Evolutionary conservation across 139 green algal genomes (phyloP).

Genomic region (Mesostigma viride): DNA sequence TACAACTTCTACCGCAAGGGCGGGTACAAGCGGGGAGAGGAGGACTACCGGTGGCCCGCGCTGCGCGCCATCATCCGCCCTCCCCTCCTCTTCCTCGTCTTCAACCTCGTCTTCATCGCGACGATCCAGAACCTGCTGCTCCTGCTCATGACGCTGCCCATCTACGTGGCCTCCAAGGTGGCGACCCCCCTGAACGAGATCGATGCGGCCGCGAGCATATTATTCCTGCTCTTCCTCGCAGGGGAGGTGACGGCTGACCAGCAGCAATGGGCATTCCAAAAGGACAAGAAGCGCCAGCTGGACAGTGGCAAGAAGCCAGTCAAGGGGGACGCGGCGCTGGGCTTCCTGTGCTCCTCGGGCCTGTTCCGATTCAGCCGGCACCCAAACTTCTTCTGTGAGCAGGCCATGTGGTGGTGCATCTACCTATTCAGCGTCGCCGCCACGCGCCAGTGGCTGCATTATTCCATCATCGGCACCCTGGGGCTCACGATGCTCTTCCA

Average conservation of each 20-base stretch:
- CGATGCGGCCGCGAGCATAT: background rate
- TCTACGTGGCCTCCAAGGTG: background rate
- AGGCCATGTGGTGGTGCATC: constrained; percentile 19
- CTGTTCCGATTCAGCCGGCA: too few relatives aligned
- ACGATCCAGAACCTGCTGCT: constrained; percentile 22
- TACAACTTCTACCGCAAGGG: constrained; percentile 31
- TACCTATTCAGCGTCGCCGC: constrained; percentile 16
- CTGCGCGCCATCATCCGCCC: background rate
- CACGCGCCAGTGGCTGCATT: background rate
- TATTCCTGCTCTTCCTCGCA: background rate
- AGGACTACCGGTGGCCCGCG: constrained; percentile 30
- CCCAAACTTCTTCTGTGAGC: constrained; percentile 30
- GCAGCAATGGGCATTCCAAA: constrained; percentile 29
- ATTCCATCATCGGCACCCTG: background rate
- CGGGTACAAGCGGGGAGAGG: constrained; percentile 15
- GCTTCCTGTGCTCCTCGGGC: too few relatives aligned
- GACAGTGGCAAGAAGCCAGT: background rate
- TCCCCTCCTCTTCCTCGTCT: background rate
- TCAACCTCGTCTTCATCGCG: constrained; percentile 28
- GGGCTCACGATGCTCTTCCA: constrained; percentile 24
- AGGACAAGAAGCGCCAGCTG: background rate
- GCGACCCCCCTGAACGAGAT: constrained; percentile 3
- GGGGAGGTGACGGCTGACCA: constrained; percentile 22
- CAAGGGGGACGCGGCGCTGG: too few relatives aligned
- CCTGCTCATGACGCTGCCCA: constrained; percentile 13